A percentile compares a stretch with the other conserved stretches of the same genome.
These are phyloP conservation scores for Chlorella sp. DNA, from an alignment of 139 green algal species.

Conservation along the genomic window DNA sequence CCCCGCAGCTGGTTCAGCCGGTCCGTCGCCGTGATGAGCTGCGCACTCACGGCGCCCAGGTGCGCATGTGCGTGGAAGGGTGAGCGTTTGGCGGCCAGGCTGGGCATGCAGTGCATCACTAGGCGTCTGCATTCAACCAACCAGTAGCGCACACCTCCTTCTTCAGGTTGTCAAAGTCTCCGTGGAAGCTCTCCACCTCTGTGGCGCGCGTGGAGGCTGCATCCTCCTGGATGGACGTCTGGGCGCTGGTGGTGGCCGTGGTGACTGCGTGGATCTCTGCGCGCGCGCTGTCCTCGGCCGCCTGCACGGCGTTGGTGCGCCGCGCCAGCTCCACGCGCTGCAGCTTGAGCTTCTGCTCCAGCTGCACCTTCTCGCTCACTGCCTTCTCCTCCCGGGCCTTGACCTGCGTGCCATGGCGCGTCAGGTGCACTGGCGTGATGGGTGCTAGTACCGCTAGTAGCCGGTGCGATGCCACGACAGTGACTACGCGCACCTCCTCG, in stretches of 20 bases:
- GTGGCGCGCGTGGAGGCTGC: background rate
- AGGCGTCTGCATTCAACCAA: too few species aligned
- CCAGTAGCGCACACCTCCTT: slow-evolving; percentile 23
- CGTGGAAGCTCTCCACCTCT: slow-evolving; percentile 4
- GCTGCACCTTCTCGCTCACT: slow-evolving; percentile 31
- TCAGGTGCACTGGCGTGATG: background rate
- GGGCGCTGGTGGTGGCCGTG: background rate
- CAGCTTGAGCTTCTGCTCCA: slow-evolving; percentile 50
- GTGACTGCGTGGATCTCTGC: slow-evolving; percentile 21
- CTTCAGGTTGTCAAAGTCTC: slow-evolving; percentile 4
- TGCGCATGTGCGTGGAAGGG: too few species aligned
- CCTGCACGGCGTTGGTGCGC: slow-evolving; percentile 19
- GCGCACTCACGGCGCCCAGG: too few species aligned
- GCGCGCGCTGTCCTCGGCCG: slow-evolving; percentile 22
- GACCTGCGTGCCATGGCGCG: slow-evolving; percentile 17
- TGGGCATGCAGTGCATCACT: too few species aligned
- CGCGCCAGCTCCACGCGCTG: slow-evolving; percentile 42
- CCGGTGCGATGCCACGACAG: background rate
- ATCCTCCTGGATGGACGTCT: background rate
- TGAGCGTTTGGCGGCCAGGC: too few species aligned
- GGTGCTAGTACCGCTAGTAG: background rate
- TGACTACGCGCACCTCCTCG: slow-evolving; percentile 25
- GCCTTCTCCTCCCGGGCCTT: slow-evolving; percentile 37
- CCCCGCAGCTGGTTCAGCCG: slow-evolving; percentile 12
- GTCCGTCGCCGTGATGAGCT: slow-evolving; percentile 13